Base-by-base conservation (phyloP, 257 asterid species). In the Gentiana dahurica region DNA sequence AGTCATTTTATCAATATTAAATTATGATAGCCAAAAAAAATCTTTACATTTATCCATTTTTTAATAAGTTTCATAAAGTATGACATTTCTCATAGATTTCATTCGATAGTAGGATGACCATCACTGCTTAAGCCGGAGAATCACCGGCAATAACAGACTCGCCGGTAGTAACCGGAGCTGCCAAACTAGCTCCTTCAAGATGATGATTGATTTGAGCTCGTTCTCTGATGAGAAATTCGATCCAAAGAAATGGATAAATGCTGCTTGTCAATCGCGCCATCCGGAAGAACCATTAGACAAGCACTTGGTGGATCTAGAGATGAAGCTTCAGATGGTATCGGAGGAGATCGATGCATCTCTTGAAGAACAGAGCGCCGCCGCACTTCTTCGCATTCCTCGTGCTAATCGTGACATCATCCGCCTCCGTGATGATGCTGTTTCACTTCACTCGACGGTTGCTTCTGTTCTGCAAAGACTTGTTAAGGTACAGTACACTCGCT, bases 331-430 rank as follows among this genome's bases (percentile, higher is more conserved):
- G 71, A 84, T 92, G 94, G 72, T 71, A 39, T 92, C 95, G 47
- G 99, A 92, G 74, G 99, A 92, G 86, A 92, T 92, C 83, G 80
- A 94, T 64, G 76, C 93, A 57, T 78, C 97, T 39, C 93, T 92
- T 53, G 99, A 92, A 71, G 98, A 92, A 73, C 99, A 85, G 63
- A 88, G 97, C 69, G 67, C 97, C 63, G 78, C 86, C 58, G 89
- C 99, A 5, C 82, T 88, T 68, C 90, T 88, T 48, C 99, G 97
- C 50, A 85, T 83, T 43, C 97, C 99, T 15, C 89, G 98, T 12
- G 97, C 97, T 59, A 79, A 88, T 2, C 89, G 97, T 2, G 97
- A 92, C 54, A 89, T 85, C 68, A 72, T 81, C 54, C 97, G 97
- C 53, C 95, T 92, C 65, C 89, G 95, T 0, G 99, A 88, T 36